phyloP scores from a whole-genome alignment of 1,284 basidiomycete species.

The Lentinula novae-zelandiae region DNA sequence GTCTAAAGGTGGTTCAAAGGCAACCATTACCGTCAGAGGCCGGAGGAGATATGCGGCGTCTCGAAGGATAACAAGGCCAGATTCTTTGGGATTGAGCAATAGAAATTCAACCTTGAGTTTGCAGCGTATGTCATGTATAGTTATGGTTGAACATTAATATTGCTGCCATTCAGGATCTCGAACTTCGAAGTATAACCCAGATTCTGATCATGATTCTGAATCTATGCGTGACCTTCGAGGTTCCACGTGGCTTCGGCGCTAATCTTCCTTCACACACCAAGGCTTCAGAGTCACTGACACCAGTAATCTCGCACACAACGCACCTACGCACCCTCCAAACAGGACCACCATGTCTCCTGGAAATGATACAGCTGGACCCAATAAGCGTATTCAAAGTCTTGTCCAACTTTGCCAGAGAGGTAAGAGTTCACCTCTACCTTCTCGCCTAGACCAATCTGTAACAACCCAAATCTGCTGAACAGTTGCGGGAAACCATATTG shows the following conservation, averaged over 20 bases:
- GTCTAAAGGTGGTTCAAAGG: background rate
- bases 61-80: background rate
- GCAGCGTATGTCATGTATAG: background rate
- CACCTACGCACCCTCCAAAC: background rate
- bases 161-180: background rate
- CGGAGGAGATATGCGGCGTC: slow-evolving; percentile 5
- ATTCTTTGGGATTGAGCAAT: no score
- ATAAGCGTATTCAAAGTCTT: slow-evolving; percentile 39
- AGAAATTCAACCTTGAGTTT: background rate
- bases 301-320: background rate
- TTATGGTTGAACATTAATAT: background rate
- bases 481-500: slow-evolving; percentile 55
- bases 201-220: background rate
- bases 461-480: slow-evolving; percentile 1
- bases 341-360: slow-evolving; percentile 16
- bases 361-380: slow-evolving; percentile 14
- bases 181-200: background rate
- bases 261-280: background rate
- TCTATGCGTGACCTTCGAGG: background rate
- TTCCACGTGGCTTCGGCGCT: background rate
- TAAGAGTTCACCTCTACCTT: slow-evolving; percentile 23
- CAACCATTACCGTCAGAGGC: background rate
- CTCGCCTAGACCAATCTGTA: background rate
- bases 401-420: slow-evolving; percentile 38
- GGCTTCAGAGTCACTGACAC: background rate